Base-by-base conservation (phyloP, 2,329 filamentous ascomycete genomes). In the Penicillium verrucosum region DNA sequence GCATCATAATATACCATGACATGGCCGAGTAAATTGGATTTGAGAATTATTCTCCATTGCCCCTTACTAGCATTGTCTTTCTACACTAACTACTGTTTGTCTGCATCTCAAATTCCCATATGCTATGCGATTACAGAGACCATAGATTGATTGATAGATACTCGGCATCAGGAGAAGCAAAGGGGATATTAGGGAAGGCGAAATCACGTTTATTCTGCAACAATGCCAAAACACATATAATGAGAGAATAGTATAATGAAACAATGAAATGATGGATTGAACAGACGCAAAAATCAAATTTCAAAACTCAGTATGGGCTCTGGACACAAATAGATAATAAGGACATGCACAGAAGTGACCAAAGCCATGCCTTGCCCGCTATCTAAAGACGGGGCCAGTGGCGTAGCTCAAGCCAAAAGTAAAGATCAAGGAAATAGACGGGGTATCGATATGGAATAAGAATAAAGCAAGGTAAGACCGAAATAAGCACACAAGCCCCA, bases 371-470 rank as follows among this genome's bases (percentile, higher is more conserved):
- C 10, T 14, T 32, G 14, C 8, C 10, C 27, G 25, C 34, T 40
- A 58, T 36, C 53, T 44, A 27, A 60, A 56, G 55, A 46, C 50
- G 32, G 7, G 23, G 29, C n/a, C 18, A 12, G 12, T n/a, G 32
- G 36, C 8, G n/a, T 51, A 30, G 32, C 37, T 51, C 29, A 56
- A 54, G 56, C 55, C 16, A 38, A 38, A 48, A 56, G 54, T 54
- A 58, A 60, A 54, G 57, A 62, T 51, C 49, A 60, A 47, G 59
- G 56, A 55, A 60, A 56, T 34, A 67, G 60, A 63, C 54, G 67
- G 69, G 70, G 69, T 72, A 72, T 72, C 70, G 69, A 70, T 67
- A 61, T 65, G 62, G 60, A 64, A 63, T 60, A 61, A 62, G 51
- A 61, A 57, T 61, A 60, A 56, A 40, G 56, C 59, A 41, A 27